Percentiles rank a stretch among this genome's conserved stretches.
Conservation (phyloP, 148 eudicot genomes). For the Arctostaphylos glauca region DNA sequence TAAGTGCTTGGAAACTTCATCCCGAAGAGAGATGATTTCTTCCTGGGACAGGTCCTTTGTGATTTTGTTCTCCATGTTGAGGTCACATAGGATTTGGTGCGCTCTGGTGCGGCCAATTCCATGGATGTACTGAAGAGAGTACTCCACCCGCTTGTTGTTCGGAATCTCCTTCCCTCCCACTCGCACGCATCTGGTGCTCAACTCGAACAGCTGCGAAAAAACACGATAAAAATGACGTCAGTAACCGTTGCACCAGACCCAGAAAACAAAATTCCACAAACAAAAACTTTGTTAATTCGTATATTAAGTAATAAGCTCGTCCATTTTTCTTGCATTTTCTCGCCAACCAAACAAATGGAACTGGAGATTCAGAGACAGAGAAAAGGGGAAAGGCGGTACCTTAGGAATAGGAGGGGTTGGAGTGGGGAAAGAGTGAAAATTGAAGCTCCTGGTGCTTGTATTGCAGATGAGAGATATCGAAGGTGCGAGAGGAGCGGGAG, state of each 20-base stretch:
- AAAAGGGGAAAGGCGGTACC: constrained; percentile 3
- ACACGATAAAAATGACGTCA: neutral
- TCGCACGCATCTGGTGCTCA: constrained; percentile 54
- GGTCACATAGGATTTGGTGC: constrained; percentile 47
- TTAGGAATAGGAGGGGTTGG: constrained; percentile 29
- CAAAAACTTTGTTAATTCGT: too few species aligned
- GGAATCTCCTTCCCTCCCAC: constrained; percentile 64
- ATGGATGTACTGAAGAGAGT: constrained; percentile 55
- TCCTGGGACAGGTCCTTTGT: constrained; percentile 55
- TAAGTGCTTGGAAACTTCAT: constrained; percentile 52
- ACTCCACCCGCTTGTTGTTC: constrained; percentile 51
- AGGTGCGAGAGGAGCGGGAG: too few species aligned
- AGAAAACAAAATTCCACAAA: too few species aligned
- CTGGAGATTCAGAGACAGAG: neutral
- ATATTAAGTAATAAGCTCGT: neutral
- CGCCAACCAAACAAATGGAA: neutral
- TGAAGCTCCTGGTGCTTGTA: constrained; percentile 5
- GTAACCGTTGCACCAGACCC: neutral
- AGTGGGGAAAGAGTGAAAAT: constrained; percentile 34
- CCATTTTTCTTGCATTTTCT: neutral
- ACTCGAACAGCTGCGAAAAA: constrained; percentile 28
- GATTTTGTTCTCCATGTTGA: constrained; percentile 51
- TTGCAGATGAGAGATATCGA: constrained; percentile 16
- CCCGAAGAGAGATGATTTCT: constrained; percentile 46
- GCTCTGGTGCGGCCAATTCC: constrained; percentile 56